Evolutionary conservation across 345 rosid genomes (phyloP).

Genomic region (Moricandia moricandioides): DNA sequence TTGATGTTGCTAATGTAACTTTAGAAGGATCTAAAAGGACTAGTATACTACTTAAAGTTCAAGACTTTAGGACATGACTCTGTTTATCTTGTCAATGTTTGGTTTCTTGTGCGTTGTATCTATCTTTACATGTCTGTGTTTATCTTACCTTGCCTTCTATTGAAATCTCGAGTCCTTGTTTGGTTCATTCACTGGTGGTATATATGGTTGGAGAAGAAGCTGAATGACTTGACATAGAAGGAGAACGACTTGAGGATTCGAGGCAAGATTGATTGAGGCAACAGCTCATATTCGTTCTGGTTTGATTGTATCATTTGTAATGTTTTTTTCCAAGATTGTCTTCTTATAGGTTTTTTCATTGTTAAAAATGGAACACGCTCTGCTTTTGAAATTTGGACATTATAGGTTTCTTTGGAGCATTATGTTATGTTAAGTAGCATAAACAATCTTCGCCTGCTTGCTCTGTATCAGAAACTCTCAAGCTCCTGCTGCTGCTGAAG

Average conservation of each 20-base stretch:
- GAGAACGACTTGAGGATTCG: not conserved
- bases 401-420: too few relatives aligned
- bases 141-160: not conserved
- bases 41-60: constrained; percentile 49
- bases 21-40: constrained; percentile 53
- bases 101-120: not conserved
- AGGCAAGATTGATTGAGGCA: not conserved
- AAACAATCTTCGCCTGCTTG: too few relatives aligned
- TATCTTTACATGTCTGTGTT: not conserved
- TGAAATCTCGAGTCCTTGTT: not conserved
- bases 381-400: too few relatives aligned
- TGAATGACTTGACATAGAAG: not conserved
- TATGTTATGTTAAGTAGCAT: too few relatives aligned
- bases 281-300: not conserved
- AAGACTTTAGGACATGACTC: constrained; percentile 22
- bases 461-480: too few relatives aligned
- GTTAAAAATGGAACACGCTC: too few relatives aligned
- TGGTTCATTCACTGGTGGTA: not conserved
- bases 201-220: not conserved
- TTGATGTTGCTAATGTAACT: constrained; percentile 49
- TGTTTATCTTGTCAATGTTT: not conserved
- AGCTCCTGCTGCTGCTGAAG: too few relatives aligned
- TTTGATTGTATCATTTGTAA: not conserved
- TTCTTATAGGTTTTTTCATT: too few relatives aligned
- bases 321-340: not conserved